Base-by-base conservation (phyloP, 805 yeast genomes). In the Yamadazyma ubonensis region DNA sequence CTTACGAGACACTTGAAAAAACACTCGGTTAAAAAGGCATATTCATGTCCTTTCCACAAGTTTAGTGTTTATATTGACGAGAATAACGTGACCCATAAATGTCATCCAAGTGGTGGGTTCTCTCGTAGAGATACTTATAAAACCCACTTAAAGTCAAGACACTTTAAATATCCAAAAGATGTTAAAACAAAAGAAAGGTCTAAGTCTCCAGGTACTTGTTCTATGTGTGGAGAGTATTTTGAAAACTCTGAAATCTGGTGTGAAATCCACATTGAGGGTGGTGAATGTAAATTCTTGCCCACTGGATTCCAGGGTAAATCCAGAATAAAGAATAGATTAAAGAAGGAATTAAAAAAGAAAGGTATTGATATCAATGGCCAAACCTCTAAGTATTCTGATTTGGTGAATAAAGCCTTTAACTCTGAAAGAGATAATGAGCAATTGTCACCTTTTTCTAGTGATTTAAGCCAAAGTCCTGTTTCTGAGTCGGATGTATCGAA, bases 61-160 rank as follows among this genome's bases (percentile, higher is more conserved):
- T 53, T 53, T 20, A 57, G 65, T 29, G 56, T 59, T 18, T 63
- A 59, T 49, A 57, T 61, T 39, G 71, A 65, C 44, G 71, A 67
- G 31, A 59, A 63, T 43, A 65, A 66, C 48, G 52, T 59, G 40
- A 61, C 68, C 15, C 72, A 65, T 37, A 65, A 69, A 45, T 77
- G 83, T 46, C 82, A 76, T 51, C 74, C 78, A 14, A 73, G 70
- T 16, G 83, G 82, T 5, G 79, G 79, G 3, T 77, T 77, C 49
- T 74, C 81, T 5, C 63, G 83, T 51, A 64, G 81, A 50, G 83
- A 77, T 52, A 76, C 83, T 5, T 75, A 73, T 54, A 75, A 76
- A 49, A 77, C 79, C 2, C 83, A 77, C 53, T 63, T 77, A 38
- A 76, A 75, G 50, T 71, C 80, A 6, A 59, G 78, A 40, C 83